phyloP scores from a whole-genome alignment of 2,329 filamentous ascomycete genomes.

The Colletotrichum karsti region DNA sequence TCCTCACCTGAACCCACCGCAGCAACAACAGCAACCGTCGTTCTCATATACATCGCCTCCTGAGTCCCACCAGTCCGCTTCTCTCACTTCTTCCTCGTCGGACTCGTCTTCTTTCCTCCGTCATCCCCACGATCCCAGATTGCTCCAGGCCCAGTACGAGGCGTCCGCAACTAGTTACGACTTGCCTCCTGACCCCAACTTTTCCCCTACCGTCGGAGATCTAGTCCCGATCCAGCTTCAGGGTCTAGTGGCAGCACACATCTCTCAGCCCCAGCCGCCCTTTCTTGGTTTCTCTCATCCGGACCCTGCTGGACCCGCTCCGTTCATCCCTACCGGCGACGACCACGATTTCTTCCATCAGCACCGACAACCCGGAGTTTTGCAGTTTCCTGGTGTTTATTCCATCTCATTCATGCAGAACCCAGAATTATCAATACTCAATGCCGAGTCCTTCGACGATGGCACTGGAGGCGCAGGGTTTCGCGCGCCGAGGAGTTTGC shows the following conservation, averaged over 20 bases:
- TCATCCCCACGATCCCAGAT: constrained; percentile 29
- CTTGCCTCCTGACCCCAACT: background rate
- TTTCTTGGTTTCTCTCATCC: background rate
- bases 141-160: constrained; percentile 26
- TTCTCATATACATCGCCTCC: background rate
- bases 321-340: background rate
- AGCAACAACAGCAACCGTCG: background rate
- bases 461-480: constrained; percentile 34
- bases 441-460: constrained; percentile 55
- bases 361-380: background rate
- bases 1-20: background rate
- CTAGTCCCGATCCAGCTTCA: constrained; percentile 19
- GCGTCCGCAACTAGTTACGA: constrained; percentile 1
- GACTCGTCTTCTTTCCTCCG: constrained; percentile 14
- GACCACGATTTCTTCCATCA: background rate
- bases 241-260: background rate
- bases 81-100: background rate
- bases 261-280: background rate
- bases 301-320: background rate
- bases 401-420: constrained; percentile 36
- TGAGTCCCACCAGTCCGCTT: background rate
- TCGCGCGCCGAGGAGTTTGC: constrained; percentile 29
- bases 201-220: background rate
- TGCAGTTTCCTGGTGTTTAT: constrained; percentile 10
- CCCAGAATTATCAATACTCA: constrained; percentile 51